Evolutionary conservation across 371 early-diverging fungal genomes (phyloP), one percentile per base, ranked within the genome.

Genomic region (Mortierella sp.): DNA sequence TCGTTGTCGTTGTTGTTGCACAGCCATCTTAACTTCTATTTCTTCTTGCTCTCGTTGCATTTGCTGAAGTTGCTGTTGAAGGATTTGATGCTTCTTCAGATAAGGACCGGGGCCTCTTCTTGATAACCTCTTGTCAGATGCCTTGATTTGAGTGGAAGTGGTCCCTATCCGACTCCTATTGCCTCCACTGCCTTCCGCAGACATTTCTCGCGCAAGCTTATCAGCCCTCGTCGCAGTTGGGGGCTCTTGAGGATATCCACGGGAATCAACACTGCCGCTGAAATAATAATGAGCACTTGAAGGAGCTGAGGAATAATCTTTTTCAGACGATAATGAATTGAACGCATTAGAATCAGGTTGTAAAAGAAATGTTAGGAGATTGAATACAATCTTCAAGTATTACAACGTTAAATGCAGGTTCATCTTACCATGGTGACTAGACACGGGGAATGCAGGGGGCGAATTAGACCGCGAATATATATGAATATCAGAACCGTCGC

Each of bases 11-110:
- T 31, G 53, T 17, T 34, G 67, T 29, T 60, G 71, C 9, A 47
- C 1, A 6, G 37, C 28, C 64, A 45, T 13, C 43, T 68, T 64
- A 4, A 64, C 22, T 28, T 68, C 72, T 29, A 68, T 54, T 26
- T 71, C 68, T 29, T 77, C 72, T 13, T 72, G 72, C 31, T 77
- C 78, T 0, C 72, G 59, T 35, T 77, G 78, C 49, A 77, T 53
- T 31, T 77, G 68, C 15, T 72, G 66, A 8, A 77, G 68, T 56
- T 77, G 78, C 28, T 68, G 72, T 43, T 77, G 72, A 28, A 77
- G 34, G 17, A 77, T 77, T 40, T 77, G 69, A 35, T 77, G 78
- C 56, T 77, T 77, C 23, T 77, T 77, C 57, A 77, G 61, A 42
- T 68, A 68, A 0, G 72, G 65, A 1, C 68, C 72, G 15, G 65